Evolutionary conservation across 202 grass and related monocot species (phyloP), one percentile per base, ranked within the genome.

Genomic region (Zoysia matrella): DNA sequence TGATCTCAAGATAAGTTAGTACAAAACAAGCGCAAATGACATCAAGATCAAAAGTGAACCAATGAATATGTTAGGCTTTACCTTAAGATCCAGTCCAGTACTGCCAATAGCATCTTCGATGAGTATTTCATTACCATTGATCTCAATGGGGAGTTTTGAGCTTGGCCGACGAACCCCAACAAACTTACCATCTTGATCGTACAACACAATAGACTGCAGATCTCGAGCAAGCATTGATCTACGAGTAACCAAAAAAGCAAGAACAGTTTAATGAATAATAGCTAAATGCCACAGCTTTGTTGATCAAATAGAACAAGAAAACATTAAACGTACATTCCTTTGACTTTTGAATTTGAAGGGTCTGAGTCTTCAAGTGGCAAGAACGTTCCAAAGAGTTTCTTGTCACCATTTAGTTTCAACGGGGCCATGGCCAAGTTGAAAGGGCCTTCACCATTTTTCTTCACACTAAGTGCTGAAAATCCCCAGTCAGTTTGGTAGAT

Each of bases 121-220:
- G 15, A 94, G 16, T 73, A 99, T 99, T 90, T 95, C 86, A n/a
- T 88, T 99, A 60, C 96, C 96, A 87, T 90, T 82, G 73, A 99
- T 95, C 82, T 92, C 91, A 87, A 99, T 96, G 8, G 93, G 96
- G 36, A 96, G 81, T 89, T 92, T 99, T 18, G 96, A 99, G 77
- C 74, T 92, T 44, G 93, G 93, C n/a, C 92, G 81, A 74, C 96
- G 96, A 75, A 99, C 90, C 43, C 93, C 96, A 47, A 81, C 93
- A 89, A 99, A 96, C 81, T 99, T 99, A 58, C 96, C 93, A 52
- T 95, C 96, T 94, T 99, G 87, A 92, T 99, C 96, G 84, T 99
- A 99, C 80, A 96, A 63, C 62, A 96, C 93, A 55, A 99, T 90
- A 66, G 96, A 99, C 54, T 96, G 96, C 45, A 99, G 88, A 89